phyloP scores from a whole-genome alignment of 768 basidiomycete species.

The Amanita inopinata region DNA sequence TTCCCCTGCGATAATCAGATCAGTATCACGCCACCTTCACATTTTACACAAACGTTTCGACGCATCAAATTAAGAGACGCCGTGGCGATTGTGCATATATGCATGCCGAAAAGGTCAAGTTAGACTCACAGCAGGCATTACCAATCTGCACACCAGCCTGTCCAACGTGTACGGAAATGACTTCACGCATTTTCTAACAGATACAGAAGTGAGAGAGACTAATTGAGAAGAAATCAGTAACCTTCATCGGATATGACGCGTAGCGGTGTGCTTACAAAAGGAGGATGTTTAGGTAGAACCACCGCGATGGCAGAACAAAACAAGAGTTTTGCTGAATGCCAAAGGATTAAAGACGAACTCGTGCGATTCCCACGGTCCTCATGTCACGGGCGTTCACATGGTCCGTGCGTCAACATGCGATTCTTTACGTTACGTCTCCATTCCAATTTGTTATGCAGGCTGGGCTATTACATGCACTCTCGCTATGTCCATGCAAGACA shows the following conservation, averaged over 20 bases:
- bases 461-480: too few relatives aligned
- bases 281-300: slow-evolving; percentile 16
- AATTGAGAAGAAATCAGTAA: neutral
- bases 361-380: slow-evolving; percentile 30
- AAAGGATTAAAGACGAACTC: slow-evolving; percentile 28
- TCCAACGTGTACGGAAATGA: slow-evolving; percentile 93
- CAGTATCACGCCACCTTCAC: slow-evolving; percentile 26
- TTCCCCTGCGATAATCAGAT: slow-evolving; percentile 64
- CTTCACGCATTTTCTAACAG: slow-evolving; percentile 67
- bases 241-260: neutral
- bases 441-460: slow-evolving; percentile 5
- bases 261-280: slow-evolving; percentile 23
- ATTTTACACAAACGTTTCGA: slow-evolving; percentile 18
- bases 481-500: too few relatives aligned
- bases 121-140: slow-evolving; percentile 91
- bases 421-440: slow-evolving; percentile 1
- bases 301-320: slow-evolving; percentile 37
- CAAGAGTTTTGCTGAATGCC: slow-evolving; percentile 32
- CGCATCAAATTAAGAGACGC: slow-evolving; percentile 19
- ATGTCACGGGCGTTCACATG: slow-evolving; percentile 24
- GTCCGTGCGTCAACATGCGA: slow-evolving; percentile 29
- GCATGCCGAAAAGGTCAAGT: slow-evolving; percentile 13
- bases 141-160: slow-evolving; percentile 94
- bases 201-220: slow-evolving; percentile 4
- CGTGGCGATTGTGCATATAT: slow-evolving; percentile 13